A percentile compares a stretch with the other conserved stretches of the same genome.
Conservation (phyloP, 208 protist species). For the Wallacemonas sp. region DNA sequence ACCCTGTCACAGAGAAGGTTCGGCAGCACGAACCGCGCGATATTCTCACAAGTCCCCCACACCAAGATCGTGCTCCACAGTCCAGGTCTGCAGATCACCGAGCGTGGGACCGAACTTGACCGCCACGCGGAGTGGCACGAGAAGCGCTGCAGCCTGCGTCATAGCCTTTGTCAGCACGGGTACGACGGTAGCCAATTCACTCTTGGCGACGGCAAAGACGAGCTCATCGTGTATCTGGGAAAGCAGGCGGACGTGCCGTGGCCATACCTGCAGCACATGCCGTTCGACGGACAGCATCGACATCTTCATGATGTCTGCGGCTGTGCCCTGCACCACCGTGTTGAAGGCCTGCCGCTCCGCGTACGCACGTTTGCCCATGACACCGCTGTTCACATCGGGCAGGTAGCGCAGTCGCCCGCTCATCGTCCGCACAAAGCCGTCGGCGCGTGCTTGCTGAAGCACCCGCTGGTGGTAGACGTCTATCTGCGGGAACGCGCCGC, state of each 20-base stretch:
- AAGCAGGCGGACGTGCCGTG: conserved; percentile 40
- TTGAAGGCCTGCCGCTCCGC: conserved; percentile 92
- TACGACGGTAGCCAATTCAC: conserved; percentile 24
- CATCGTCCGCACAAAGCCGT: conserved; percentile 83
- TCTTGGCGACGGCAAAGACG: conserved; percentile 29
- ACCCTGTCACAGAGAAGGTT: too few species aligned
- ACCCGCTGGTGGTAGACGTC: conserved; percentile 60
- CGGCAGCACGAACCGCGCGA: too few species aligned
- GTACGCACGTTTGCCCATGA: conserved; percentile 59
- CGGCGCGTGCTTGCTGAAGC: conserved; percentile 55
- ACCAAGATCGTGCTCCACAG: conserved; percentile 75
- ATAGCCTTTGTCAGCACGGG: conserved; percentile 33
- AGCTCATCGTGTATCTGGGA: conserved; percentile 74
- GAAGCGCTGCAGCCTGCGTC: conserved; percentile 43
- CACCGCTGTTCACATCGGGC: conserved; percentile 61
- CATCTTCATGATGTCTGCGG: conserved; percentile 89
- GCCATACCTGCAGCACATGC: conserved; percentile 51
- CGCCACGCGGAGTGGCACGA: conserved; percentile 50
- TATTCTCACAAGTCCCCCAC: conserved; percentile 21
- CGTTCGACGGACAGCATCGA: conserved; percentile 78
- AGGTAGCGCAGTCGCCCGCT: conserved; percentile 71
- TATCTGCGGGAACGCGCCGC: conserved; percentile 58
- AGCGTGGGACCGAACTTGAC: conserved; percentile 70
- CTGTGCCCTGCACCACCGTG: conserved; percentile 86
- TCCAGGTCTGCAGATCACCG: conserved; percentile 72